These are phyloP conservation scores for Penicillium alfredii DNA, from an alignment of 495 filamentous ascomycete species.

Conservation along the genomic window DNA sequence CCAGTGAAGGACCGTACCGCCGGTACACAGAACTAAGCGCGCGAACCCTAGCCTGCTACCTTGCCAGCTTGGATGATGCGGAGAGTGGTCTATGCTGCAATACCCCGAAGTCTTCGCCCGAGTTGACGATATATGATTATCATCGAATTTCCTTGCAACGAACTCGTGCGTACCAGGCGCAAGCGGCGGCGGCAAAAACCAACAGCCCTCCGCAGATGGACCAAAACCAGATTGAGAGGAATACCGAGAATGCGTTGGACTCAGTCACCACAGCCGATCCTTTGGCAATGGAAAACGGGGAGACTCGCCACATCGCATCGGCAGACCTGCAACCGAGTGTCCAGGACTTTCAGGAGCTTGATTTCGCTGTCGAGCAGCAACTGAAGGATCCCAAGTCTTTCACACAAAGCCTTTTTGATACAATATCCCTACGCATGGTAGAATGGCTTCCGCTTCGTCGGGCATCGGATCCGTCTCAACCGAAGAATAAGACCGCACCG, in stretches of 20 bases:
- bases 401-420: constrained; percentile 75
- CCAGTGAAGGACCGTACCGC: constrained; percentile 62
- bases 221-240: neutral
- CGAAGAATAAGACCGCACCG: constrained; percentile 5
- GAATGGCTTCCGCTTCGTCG: constrained; percentile 64
- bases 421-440: constrained; percentile 68
- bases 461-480: constrained; percentile 18
- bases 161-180: constrained; percentile 19
- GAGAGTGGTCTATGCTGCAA: constrained; percentile 66
- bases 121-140: constrained; percentile 22
- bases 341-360: constrained; percentile 17
- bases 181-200: constrained; percentile 7
- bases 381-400: constrained; percentile 80
- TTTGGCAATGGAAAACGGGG: neutral
- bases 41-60: constrained; percentile 68
- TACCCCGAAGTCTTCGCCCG: constrained; percentile 30
- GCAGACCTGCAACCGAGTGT: constrained; percentile 4
- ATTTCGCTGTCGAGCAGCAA: constrained; percentile 36
- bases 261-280: neutral
- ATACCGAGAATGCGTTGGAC: neutral
- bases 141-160: constrained; percentile 28
- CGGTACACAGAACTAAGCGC: constrained; percentile 65
- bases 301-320: neutral
- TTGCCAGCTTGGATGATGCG: constrained; percentile 75
- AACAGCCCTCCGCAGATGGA: neutral